Evolutionary conservation across 2,329 filamentous ascomycete species (phyloP), one percentile per base, ranked within the genome.

Genomic region (Pseudogymnoascus sp.): DNA sequence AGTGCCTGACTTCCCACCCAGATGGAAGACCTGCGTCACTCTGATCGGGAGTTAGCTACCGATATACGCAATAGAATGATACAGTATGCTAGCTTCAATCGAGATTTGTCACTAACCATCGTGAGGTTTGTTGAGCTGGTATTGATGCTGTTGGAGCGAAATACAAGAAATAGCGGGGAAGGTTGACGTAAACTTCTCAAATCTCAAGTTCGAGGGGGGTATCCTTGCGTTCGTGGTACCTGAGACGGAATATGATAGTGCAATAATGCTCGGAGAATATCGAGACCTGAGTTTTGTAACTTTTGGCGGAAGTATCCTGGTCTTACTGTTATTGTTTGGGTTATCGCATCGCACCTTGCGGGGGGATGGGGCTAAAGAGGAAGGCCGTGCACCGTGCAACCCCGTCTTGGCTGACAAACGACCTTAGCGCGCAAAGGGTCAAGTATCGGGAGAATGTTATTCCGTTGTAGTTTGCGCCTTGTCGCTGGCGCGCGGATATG

Each of bases 1-100:
- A 96, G 77, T 95, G 90, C 73, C 94, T 90, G 71, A 99, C 90
- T 77, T 97, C 94, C 92, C 92, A 96, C 73, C 85, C 84, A 57
- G 84, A 74, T 63, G 92, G 92, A 64, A 96, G 84, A 72, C 92
- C 92, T 67, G 87, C 85, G 60, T 91, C 88, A 70, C 82, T 76
- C 84, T 88, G 67, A 19, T 57, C 57, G 21, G n/a, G 37, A n/a
- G 45, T 52, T 52, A 52, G 45, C 45, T 30, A 52, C 19, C n/a
- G 5, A 30, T 30, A 18, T 18, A 52, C 3, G 45, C n/a, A 9
- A 15, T 18, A 26, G 5, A 18, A 30, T 9, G 26, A 52, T 52
- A 52, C 23, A 30, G 15, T 30, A 18, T 52, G 26, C 26, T 52
- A 52, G 45, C 45, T 30, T 30, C 45, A 30, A 52, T 52, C n/a